Base-by-base conservation (phyloP, 345 rosid species). In the Populus euphratica region DNA sequence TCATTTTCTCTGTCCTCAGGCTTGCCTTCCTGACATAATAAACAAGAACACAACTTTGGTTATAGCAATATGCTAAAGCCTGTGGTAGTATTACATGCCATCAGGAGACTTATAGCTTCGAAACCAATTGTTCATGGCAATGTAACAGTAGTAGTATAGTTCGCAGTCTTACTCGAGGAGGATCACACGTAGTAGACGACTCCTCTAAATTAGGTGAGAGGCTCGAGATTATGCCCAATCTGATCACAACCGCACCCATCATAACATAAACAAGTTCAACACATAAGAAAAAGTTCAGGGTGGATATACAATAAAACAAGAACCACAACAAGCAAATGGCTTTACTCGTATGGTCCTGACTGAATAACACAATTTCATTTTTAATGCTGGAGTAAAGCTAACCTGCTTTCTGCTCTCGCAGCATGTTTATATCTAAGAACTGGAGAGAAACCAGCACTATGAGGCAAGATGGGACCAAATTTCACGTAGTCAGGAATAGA, bases 401-500 rank as follows among this genome's bases (percentile, higher is more conserved):
- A 90, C 93, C 91, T 86, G 84, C 76, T 82, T n/a, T 72, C 79
- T 73, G 73, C 81, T 69, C 73, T 73, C 20, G 33, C 63, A 25
- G 67, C 77, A 16, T 82, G 21, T 80, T 86, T 85, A 36, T 85
- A 74, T 74, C 78, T 77, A 47, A 77, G 68, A 74, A 82, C 64
- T 2, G 85, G 84, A 0, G 86, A 85, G 81, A 89, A 85, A 21
- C 89, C 92, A 0, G 89, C 88, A 74, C 84, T 87, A 77, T 84
- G 85, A 2, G 89, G 92, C 81, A 91, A 77, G 74, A 88, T 83
- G 29, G 94, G 92, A 72, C 92, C 89, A 9, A 89, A 90, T 77
- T 86, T 89, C 12, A 89, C 87, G 68, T 86, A 89, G 77, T 89
- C 91, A 44, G 92, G 92, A 75, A 87, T 86, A 5, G 87, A 79